Percentiles rank a stretch among this genome's conserved stretches.
Conservation (phyloP, 2,329 filamentous ascomycete species). For the Sclerotinia minor region DNA sequence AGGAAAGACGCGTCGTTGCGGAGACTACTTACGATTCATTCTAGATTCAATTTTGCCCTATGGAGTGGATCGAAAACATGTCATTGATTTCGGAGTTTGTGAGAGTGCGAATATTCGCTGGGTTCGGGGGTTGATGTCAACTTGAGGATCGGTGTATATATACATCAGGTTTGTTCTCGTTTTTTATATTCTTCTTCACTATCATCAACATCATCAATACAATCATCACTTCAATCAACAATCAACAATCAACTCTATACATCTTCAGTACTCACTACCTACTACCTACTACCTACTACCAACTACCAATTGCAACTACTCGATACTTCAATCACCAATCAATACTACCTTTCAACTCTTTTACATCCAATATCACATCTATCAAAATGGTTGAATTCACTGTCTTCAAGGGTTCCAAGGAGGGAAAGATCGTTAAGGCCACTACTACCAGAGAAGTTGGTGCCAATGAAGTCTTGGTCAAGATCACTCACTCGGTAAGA, state of each 20-base stretch:
- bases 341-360: neutral
- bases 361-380: conserved; percentile 2
- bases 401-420: conserved; percentile 62
- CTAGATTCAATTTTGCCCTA: conserved; percentile 1
- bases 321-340: neutral
- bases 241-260: neutral
- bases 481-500: conserved; percentile 57
- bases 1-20: conserved; percentile 3
- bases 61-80: conserved; percentile 16
- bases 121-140: neutral
- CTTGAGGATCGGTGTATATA: conserved; percentile 1
- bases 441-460: conserved; percentile 49
- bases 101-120: conserved; percentile 4
- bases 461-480: conserved; percentile 59
- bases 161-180: neutral
- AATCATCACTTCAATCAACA: conserved; percentile 11
- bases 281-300: neutral
- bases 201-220: conserved; percentile 21
- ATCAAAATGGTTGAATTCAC: conserved; percentile 49
- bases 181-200: conserved; percentile 5
- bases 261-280: neutral
- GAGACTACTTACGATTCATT: neutral
- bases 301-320: neutral
- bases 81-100: conserved; percentile 18
- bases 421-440: conserved; percentile 55